Conservation (phyloP, 441 rosid species). For the Gossypium trilobum region DNA sequence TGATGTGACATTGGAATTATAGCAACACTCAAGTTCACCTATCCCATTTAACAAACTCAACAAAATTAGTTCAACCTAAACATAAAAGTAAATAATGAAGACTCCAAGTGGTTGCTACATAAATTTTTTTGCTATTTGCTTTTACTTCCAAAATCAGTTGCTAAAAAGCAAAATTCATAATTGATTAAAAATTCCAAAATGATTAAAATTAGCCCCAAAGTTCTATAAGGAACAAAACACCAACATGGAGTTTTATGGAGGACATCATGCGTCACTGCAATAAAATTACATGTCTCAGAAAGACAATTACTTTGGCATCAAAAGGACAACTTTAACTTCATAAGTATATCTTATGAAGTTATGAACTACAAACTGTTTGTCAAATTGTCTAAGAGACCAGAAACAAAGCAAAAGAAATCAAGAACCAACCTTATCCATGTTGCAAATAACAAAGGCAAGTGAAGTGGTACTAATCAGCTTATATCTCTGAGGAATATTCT, state of each 20-base stretch:
- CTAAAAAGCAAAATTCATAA: slow-evolving; percentile 1
- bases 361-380: not conserved
- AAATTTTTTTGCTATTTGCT: not conserved
- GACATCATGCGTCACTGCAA: too few relatives aligned
- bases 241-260: not conserved
- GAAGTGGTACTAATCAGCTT: slow-evolving; percentile 79
- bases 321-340: not conserved
- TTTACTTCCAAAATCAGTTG: not conserved
- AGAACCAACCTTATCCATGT: slow-evolving; percentile 73
- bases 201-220: not conserved
- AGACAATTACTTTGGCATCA: not conserved
- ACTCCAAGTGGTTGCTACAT: too few relatives aligned
- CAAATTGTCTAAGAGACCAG: slow-evolving; percentile 7
- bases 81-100: not conserved
- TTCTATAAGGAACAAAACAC: not conserved
- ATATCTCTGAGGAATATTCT: slow-evolving; percentile 61
- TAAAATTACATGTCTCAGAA: too few relatives aligned
- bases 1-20: slow-evolving; percentile 91
- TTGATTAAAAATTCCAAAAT: too few relatives aligned
- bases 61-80: not conserved
- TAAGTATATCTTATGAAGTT: not conserved
- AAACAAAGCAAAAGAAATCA: not conserved
- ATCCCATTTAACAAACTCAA: slow-evolving; percentile 17
- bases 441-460: slow-evolving; percentile 81
- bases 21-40: slow-evolving; percentile 91